A percentile compares a stretch with the other conserved stretches of the same genome.
Conservation (phyloP, 768 basidiomycete genomes). For the Candolleomyces efflorescens region DNA sequence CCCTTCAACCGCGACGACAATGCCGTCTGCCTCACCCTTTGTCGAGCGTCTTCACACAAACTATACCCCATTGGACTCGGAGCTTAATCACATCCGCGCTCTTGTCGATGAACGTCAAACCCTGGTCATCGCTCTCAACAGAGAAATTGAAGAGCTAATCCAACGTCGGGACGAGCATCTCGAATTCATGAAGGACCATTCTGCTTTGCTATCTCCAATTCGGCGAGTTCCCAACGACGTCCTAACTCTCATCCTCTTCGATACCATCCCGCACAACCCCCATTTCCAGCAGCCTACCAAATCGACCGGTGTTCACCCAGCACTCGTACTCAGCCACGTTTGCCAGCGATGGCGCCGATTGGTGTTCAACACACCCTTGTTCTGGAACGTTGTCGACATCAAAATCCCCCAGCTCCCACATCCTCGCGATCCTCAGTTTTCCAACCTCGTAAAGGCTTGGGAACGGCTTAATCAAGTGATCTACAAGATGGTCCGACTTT, state of each 20-base stretch:
- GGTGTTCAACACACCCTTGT: not conserved
- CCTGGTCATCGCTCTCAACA: not conserved
- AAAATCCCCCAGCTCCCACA: not conserved
- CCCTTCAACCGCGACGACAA: too few relatives aligned
- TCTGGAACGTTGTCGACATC: not conserved
- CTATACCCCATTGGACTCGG: not conserved
- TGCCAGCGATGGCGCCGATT: not conserved
- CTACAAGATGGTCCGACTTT: too few relatives aligned
- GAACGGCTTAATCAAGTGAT: too few relatives aligned
- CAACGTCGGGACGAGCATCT: not conserved
- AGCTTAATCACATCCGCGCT: not conserved
- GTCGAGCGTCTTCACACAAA: too few relatives aligned
- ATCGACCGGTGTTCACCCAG: not conserved
- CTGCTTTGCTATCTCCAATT: not conserved
- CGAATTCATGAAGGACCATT: not conserved
- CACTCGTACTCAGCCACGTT: not conserved
- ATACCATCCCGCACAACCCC: not conserved
- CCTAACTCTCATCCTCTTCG: not conserved
- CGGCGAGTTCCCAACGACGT: not conserved
- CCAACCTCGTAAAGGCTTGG: too few relatives aligned
- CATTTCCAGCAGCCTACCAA: too few relatives aligned
- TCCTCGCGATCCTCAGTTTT: too few relatives aligned
- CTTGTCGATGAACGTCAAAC: not conserved
- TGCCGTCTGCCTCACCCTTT: too few relatives aligned
- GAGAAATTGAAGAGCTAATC: not conserved